Evolutionary conservation across 2,329 filamentous ascomycete genomes (phyloP).

Genomic region (Zelopaecilomyces penicillatus): DNA sequence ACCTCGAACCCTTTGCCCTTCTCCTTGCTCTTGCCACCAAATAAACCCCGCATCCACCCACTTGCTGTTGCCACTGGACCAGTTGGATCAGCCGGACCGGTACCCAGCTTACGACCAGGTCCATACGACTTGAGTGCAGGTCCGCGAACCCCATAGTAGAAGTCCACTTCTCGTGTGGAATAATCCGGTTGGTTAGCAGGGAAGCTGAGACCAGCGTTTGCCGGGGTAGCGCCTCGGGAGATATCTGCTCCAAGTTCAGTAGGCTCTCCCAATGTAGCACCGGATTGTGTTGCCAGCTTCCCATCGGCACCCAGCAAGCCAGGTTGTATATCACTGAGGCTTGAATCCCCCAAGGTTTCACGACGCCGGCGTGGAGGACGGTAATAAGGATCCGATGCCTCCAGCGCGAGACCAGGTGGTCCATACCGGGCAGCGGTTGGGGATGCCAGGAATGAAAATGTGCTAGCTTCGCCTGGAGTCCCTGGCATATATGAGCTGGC

Average conservation of each 20-base stretch:
- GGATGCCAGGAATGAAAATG: conserved; percentile 61
- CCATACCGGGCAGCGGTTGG: conserved; percentile 41
- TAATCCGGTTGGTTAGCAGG: conserved; percentile 68
- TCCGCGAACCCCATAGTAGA: conserved; percentile 89
- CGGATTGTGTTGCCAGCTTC: conserved; percentile 30
- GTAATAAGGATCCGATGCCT: conserved; percentile 73
- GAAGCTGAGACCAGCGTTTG: conserved; percentile 28
- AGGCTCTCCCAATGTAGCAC: conserved; percentile 26
- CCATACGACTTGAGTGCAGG: conserved; percentile 76
- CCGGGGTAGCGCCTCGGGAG: conserved; percentile 36
- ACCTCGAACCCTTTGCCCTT: conserved; percentile 97
- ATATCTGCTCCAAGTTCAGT: conserved; percentile 33
- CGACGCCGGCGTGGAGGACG: conserved; percentile 69
- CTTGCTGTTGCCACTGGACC: conserved; percentile 82
- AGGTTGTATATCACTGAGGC: conserved; percentile 22
- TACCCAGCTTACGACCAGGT: conserved; percentile 77
- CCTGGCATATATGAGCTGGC: conserved; percentile 62
- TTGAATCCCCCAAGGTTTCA: conserved; percentile 43
- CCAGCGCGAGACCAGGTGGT: conserved; percentile 38
- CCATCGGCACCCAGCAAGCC: conserved; percentile 23
- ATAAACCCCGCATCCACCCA: conserved; percentile 75
- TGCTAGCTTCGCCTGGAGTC: conserved; percentile 63
- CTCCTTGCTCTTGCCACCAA: conserved; percentile 82
- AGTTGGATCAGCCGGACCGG: conserved; percentile 89
- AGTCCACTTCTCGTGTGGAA: conserved; percentile 88